Percentiles rank a stretch among this genome's conserved stretches.
Conservation (phyloP, 192 early-diverging fungal species). For the Jimgerdemannia lactiflua region DNA sequence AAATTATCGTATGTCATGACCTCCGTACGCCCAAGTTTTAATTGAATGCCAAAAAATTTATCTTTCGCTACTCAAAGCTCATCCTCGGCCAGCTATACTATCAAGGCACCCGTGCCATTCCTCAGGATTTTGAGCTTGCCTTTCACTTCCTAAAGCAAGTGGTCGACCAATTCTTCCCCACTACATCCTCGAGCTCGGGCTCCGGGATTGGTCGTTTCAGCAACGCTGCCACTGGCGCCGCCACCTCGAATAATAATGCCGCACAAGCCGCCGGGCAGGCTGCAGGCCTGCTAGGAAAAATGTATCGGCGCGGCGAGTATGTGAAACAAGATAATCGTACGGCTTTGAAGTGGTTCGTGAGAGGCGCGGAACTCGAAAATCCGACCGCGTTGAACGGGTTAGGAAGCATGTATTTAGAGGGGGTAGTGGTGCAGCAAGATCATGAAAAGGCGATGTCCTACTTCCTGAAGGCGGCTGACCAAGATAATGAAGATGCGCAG, state of each 20-base stretch:
- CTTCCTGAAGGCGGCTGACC: conserved; percentile 67
- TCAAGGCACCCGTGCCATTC: conserved; percentile 54
- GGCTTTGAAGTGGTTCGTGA: conserved; percentile 78
- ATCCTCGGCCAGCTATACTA: conserved; percentile 83
- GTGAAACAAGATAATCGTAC: conserved; percentile 49
- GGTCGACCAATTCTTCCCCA: conserved; percentile 42
- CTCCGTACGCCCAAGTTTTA: background rate
- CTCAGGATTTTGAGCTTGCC: conserved; percentile 61
- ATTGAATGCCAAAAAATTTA: background rate
- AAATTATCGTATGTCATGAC: background rate
- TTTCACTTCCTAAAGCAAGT: conserved; percentile 55
- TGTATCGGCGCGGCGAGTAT: conserved; percentile 94
- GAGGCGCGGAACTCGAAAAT: conserved; percentile 62
- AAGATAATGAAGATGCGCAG: conserved; percentile 73
- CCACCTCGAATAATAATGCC: background rate
- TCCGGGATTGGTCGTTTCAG: background rate
- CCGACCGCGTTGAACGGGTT: conserved; percentile 67
- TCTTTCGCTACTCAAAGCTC: conserved; percentile 33
- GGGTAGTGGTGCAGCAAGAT: conserved; percentile 50
- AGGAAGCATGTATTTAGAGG: conserved; percentile 80
- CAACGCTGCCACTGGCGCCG: background rate
- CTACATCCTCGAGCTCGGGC: conserved; percentile 19
- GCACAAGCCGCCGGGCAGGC: conserved; percentile 62
- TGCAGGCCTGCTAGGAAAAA: conserved; percentile 77
- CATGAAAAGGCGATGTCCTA: conserved; percentile 54